phyloP scores from a whole-genome alignment of 768 basidiomycete genomes.

The Mycena maculata region DNA sequence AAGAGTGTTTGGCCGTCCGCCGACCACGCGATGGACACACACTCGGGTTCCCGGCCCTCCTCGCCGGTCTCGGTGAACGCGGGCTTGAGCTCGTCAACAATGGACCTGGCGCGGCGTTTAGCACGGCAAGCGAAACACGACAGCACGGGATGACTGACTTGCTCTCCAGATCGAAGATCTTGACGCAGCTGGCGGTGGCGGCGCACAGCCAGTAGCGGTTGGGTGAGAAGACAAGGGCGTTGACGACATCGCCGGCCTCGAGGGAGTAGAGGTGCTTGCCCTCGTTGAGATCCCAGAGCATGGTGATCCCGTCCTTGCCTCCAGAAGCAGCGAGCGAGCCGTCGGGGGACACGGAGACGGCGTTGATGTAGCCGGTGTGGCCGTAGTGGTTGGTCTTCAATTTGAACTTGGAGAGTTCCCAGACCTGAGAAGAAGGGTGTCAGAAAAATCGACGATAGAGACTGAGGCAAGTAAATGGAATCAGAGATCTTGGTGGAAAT shows the following conservation, averaged over 20 bases:
- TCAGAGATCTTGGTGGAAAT: slow-evolving; percentile 86
- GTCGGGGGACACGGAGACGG: slow-evolving; percentile 97
- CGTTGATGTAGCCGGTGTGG: slow-evolving; percentile 99
- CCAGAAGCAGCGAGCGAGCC: slow-evolving; percentile 99
- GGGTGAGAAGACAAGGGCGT: slow-evolving; percentile 99
- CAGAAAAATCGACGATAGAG: slow-evolving; percentile 12
- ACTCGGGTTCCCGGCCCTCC: slow-evolving; percentile 85
- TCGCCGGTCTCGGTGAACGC: slow-evolving; percentile 84
- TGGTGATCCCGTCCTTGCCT: slow-evolving; percentile 99
- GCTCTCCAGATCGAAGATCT: slow-evolving; percentile 99
- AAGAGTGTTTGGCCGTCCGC: slow-evolving; percentile 98
- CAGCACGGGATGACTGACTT: slow-evolving; percentile 70
- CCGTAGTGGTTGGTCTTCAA: slow-evolving; percentile 99
- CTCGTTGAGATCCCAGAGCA: slow-evolving; percentile 99
- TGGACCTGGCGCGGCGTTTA: slow-evolving; percentile 68
- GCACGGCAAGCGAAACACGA: not conserved
- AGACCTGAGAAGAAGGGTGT: slow-evolving; percentile 72
- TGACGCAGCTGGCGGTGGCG: slow-evolving; percentile 96
- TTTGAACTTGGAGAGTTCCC: slow-evolving; percentile 99
- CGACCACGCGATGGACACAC: slow-evolving; percentile 98
- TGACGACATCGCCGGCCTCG: slow-evolving; percentile 98
- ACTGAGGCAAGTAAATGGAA: slow-evolving; percentile 33
- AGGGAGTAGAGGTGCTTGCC: slow-evolving; percentile 99
- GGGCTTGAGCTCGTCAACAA: slow-evolving; percentile 98
- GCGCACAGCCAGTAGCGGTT: slow-evolving; percentile 99